phyloP scores from a whole-genome alignment of 2,329 filamentous ascomycete genomes.

The Colletotrichum trifolii region DNA sequence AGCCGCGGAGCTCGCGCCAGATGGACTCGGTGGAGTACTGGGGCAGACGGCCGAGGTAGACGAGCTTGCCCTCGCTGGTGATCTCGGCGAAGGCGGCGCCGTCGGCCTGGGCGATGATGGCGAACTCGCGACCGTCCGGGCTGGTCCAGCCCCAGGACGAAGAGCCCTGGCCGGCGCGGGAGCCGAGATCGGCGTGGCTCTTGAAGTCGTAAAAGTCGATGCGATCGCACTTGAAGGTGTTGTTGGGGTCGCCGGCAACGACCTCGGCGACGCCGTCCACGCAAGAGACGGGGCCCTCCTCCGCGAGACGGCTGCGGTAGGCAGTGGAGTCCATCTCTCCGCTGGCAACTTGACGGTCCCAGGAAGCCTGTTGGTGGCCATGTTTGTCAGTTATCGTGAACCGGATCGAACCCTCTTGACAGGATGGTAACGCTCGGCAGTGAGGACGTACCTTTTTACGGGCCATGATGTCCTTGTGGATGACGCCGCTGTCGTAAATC shows the following conservation, averaged over 20 bases:
- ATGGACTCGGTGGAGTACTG: constrained; percentile 42
- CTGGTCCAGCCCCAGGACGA: constrained; percentile 56
- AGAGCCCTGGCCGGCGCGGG: constrained; percentile 43
- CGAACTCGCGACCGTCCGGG: constrained; percentile 47
- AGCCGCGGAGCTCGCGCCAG: constrained; percentile 50
- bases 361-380: constrained; percentile 19
- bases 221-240: constrained; percentile 38
- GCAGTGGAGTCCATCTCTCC: constrained; percentile 35
- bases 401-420: background rate
- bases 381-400: background rate
- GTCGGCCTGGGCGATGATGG: constrained; percentile 44
- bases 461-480: constrained; percentile 39
- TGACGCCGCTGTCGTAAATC: constrained; percentile 37
- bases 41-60: constrained; percentile 54
- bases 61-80: constrained; percentile 51
- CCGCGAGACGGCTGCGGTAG: constrained; percentile 31
- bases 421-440: background rate
- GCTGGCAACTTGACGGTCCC: constrained; percentile 32
- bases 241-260: constrained; percentile 35
- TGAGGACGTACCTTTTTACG: constrained; percentile 35
- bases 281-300: constrained; percentile 35
- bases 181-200: constrained; percentile 62
- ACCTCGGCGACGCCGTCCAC: constrained; percentile 35
- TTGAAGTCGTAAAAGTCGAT: constrained; percentile 61
- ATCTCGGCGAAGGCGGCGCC: constrained; percentile 59